Conservation (phyloP, 306 rosid genomes). For the Arachis hypogaea region DNA sequence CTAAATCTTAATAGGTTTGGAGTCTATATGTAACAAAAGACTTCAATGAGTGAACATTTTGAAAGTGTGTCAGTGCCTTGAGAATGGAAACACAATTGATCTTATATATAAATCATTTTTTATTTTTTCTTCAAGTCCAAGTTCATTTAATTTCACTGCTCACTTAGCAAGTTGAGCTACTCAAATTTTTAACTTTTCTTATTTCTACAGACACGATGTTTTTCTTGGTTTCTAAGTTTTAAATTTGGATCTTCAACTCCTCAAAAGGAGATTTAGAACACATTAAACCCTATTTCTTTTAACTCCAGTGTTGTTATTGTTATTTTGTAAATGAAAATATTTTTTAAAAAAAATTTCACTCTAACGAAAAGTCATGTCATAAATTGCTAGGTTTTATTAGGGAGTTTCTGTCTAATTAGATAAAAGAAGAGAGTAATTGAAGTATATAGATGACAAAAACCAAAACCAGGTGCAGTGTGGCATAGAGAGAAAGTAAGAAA, state of each 20-base stretch:
- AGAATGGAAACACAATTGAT: slow-evolving; percentile 7
- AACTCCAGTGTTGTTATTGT: not conserved
- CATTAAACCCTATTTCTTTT: slow-evolving; percentile 5
- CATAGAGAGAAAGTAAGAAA: not conserved
- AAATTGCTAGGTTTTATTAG: not conserved
- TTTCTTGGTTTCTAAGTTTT: slow-evolving; percentile 46
- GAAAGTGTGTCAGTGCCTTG: slow-evolving; percentile 29
- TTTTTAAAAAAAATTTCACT: not conserved
- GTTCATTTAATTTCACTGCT: slow-evolving; percentile 34
- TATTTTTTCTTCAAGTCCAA: not conserved
- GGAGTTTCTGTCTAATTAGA: not conserved
- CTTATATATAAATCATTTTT: not conserved
- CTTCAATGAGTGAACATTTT: slow-evolving; percentile 21
- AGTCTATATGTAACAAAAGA: slow-evolving; percentile 13
- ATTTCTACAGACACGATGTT: slow-evolving; percentile 27
- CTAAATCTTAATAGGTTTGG: not conserved
- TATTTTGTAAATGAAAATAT: not conserved
- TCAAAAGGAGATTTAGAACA: not conserved
- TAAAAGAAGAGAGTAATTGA: not conserved
- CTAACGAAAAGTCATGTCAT: not conserved
- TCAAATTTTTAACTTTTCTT: slow-evolving; percentile 5
- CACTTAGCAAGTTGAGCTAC: slow-evolving; percentile 37
- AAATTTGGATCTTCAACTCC: slow-evolving; percentile 27
- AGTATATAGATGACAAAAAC: slow-evolving; percentile 14
- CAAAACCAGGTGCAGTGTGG: slow-evolving; percentile 61